These are phyloP conservation scores for Schizochytrium sp. DNA, from an alignment of 108 stramenopile genomes.

Conservation along the genomic window DNA sequence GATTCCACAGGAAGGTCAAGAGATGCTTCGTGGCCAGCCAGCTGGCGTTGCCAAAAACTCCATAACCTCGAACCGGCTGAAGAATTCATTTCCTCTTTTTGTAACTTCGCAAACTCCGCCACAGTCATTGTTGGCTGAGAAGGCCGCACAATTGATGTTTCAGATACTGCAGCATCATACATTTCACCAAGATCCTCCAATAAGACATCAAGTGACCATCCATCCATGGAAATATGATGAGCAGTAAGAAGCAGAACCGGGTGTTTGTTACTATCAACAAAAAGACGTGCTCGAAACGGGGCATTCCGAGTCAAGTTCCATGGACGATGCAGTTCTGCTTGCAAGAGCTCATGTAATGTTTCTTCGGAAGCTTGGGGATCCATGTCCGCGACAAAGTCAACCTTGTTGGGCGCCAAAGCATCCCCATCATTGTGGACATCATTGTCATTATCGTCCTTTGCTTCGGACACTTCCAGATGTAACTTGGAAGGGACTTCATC, in stretches of 20 bases:
- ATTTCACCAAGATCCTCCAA: neutral
- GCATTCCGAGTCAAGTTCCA: neutral
- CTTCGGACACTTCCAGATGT: neutral
- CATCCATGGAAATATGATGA: conserved; percentile 46
- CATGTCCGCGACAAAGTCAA: neutral
- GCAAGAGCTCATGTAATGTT: neutral
- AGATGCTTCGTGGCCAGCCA: conserved; percentile 32
- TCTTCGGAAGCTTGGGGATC: neutral
- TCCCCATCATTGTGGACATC: neutral
- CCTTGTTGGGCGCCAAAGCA: neutral
- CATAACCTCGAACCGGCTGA: neutral
- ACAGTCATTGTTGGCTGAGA: neutral
- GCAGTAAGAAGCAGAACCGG: conserved; percentile 32
- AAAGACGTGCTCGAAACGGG: conserved; percentile 49
- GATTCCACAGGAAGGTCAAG: neutral
- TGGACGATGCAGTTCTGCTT: neutral
- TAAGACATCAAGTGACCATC: conserved; percentile 42
- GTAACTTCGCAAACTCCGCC: conserved; percentile 39
- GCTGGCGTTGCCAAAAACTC: conserved; percentile 44
- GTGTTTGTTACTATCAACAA: neutral
- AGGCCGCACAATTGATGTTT: neutral
- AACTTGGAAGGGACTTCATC: neutral
- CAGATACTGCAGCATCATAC: neutral
- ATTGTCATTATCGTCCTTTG: neutral
- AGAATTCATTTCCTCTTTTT: conserved; percentile 57